These are phyloP conservation scores for Suillus sp. DNA, from an alignment of 768 basidiomycete species.

Conservation along the genomic window DNA sequence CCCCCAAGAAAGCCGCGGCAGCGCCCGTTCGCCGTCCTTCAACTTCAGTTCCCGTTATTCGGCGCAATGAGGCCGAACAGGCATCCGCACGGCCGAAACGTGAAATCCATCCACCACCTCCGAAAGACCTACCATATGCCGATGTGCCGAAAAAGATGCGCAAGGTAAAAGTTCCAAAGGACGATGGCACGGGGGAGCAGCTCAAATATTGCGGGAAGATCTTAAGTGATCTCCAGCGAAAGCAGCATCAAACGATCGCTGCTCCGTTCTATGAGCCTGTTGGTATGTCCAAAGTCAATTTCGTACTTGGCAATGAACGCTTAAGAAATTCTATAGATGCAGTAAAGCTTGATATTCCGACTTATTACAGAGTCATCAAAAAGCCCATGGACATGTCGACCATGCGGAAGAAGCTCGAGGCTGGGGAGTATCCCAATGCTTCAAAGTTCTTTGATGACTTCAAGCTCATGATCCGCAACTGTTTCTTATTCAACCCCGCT, in stretches of 20 bases:
- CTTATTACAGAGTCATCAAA: slow-evolving; percentile 87
- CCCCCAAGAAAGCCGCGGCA: slow-evolving; percentile 34
- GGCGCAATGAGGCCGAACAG: slow-evolving; percentile 67
- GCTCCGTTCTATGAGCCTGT: slow-evolving; percentile 94
- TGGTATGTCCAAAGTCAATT: slow-evolving; percentile 54
- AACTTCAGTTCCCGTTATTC: slow-evolving; percentile 78
- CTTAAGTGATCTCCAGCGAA: slow-evolving; percentile 73
- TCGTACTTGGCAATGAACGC: background rate
- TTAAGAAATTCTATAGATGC: slow-evolving; percentile 53
- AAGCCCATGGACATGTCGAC: slow-evolving; percentile 94
- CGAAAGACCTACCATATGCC: slow-evolving; percentile 86
- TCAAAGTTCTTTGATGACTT: slow-evolving; percentile 88
- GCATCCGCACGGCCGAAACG: slow-evolving; percentile 85
- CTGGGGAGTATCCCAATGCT: slow-evolving; percentile 73
- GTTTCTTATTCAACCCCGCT: slow-evolving; percentile 87
- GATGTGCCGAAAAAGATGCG: slow-evolving; percentile 72
- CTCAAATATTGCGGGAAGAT: slow-evolving; percentile 80
- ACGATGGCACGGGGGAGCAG: slow-evolving; percentile 78
- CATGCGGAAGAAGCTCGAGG: slow-evolving; percentile 84
- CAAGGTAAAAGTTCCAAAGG: slow-evolving; percentile 59
- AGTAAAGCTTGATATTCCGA: slow-evolving; percentile 75
- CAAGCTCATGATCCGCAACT: slow-evolving; percentile 93
- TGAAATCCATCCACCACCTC: slow-evolving; percentile 94
- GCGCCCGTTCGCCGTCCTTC: slow-evolving; percentile 69
- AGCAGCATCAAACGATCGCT: slow-evolving; percentile 73